Evolutionary conservation across 78 protist species (phyloP), one percentile per base, ranked within the genome.

Genomic region (Mantamonas sphyraenae): DNA sequence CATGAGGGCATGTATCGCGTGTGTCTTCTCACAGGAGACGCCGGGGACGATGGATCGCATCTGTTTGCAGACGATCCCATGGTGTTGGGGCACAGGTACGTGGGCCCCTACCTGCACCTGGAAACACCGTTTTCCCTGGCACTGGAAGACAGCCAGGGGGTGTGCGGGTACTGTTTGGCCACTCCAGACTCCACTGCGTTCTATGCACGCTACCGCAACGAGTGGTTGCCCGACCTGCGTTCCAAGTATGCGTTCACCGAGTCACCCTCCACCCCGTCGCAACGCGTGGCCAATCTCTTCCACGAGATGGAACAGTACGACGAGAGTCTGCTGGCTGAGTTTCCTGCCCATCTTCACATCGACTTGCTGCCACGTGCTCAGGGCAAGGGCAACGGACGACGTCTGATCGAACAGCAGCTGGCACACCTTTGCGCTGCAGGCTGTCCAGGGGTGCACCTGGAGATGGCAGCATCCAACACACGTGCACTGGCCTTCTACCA

Each of bases 331-430:
- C 66, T 22, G 26, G n/a, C 28, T 17, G 9, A 10, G 35, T 64
- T 35, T 20, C 69, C 69, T 3, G 3, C 69, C 35, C 69, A 37
- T 8, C 51, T 64, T 39, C 50, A 35, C 35, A 30, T 64, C 4
- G 40, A 37, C 12, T 17, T 64, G 34, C 17, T 16, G 33, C 47
- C 69, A 5, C 47, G 51, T 64, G 69, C 69, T 3, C 69, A 64
- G 47, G 47, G 35, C 12, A 30, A 57, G 30, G 31, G 39, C 31
- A 57, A 57, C 63, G 4, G 58, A 53, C n/a, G n/a, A n/a, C n/a
- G n/a, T n/a, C n/a, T n/a, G n/a, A n/a, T n/a, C n/a, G n/a, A n/a
- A n/a, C n/a, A n/a, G n/a, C n/a, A n/a, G n/a, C n/a, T n/a, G n/a
- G n/a, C n/a, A n/a, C n/a, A n/a, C n/a, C n/a, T n/a, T n/a, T n/a